Conservation (phyloP, 371 early-diverging fungal genomes). For the Dinochytrium kinnereticum region DNA sequence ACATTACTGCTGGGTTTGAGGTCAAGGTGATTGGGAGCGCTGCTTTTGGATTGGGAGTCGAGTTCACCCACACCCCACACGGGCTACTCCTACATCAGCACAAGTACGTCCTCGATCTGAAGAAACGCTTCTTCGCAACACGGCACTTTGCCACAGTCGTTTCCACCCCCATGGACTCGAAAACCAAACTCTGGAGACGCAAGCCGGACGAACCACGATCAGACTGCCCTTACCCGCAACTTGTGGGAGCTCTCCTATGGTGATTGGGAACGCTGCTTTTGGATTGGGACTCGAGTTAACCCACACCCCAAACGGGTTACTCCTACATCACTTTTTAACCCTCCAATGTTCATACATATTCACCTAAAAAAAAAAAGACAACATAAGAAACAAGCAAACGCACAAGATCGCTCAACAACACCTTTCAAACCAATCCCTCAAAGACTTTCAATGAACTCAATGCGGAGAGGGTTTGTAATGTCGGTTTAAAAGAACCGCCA, state of each 20-base stretch:
- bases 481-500: no score
- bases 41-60: slow-evolving; percentile 24
- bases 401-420: no score
- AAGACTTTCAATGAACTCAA: no score
- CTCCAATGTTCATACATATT: no score
- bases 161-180: slow-evolving; percentile 12
- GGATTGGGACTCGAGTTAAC: slow-evolving; percentile 26
- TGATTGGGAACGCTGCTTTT: slow-evolving; percentile 7
- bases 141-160: neutral
- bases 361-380: no score
- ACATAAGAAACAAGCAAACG: no score
- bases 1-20: slow-evolving; percentile 13
- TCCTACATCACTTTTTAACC: slow-evolving; percentile 23
- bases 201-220: neutral
- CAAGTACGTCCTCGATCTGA: slow-evolving; percentile 15
- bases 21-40: slow-evolving; percentile 13
- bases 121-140: neutral
- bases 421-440: no score
- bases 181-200: neutral
- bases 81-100: slow-evolving; percentile 16
- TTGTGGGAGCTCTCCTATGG: slow-evolving; percentile 13
- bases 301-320: neutral
- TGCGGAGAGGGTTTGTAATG: no score
- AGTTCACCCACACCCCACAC: neutral
- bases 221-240: neutral